Evolutionary conservation across 345 rosid species (phyloP), one percentile per base, ranked within the genome.

Genomic region (Odontarrhena argentea): DNA sequence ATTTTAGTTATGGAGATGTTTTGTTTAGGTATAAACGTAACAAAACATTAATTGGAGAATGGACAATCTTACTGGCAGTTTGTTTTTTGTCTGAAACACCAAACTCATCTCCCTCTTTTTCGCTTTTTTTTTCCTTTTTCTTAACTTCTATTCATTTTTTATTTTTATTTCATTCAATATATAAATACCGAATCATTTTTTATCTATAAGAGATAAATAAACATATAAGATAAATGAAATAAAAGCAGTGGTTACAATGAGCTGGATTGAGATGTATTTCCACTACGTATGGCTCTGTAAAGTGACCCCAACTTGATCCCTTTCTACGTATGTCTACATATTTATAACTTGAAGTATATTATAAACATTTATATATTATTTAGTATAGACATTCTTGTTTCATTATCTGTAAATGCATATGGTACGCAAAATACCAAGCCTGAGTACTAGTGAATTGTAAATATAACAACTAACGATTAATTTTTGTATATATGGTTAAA

Each of bases 231-330:
- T 18, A 55, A 8, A 35, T 8, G 49, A 65, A 60, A 46, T 44
- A 68, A 61, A 73, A 74, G 69, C 53, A 67, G 73, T 74, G 78
- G 78, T 74, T 74, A 74, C 25, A 74, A 55, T 74, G 73, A 74
- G 78, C 78, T 74, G 78, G 74, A 55, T 62, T 74, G 49, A 74
- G 63, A 62, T 62, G 74, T 63, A 74, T 67, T 74, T 54, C 69
- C 73, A 74, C 74, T 68, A 74, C 69, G 74, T 61, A 67, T 74
- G 60, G 53, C 60, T 67, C 78, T 68, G 74, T 74, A 74, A 74
- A 74, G 78, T 62, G 60, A 61, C 44, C 57, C 58, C 74, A 68
- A 68, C 74, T 61, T 68, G 78, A 67, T 41, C 53, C 25, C 49
- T 68, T 68, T 68, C 46, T 74, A 74, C 69, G 69, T 74, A 74